These are phyloP conservation scores for Fraxinus angustifolia DNA, from an alignment of 305 asterid genomes.

Conservation along the genomic window DNA sequence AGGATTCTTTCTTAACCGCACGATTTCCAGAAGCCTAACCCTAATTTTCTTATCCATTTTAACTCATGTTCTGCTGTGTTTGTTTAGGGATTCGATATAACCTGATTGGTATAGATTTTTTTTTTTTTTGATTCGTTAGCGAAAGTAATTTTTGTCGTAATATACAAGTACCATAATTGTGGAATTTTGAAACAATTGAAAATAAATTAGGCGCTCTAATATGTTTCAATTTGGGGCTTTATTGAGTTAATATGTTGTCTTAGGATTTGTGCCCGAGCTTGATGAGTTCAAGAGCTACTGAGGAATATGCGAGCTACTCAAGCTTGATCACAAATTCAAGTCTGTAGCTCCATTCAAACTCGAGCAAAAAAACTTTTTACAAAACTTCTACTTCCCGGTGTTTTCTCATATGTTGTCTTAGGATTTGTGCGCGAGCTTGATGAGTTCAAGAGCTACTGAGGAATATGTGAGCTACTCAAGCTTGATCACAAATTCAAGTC, in stretches of 20 bases:
- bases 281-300: too few species aligned
- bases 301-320: too few species aligned
- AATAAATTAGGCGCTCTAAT: background rate
- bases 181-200: background rate
- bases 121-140: background rate
- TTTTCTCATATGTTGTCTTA: too few species aligned
- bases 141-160: background rate
- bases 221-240: background rate
- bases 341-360: too few species aligned
- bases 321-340: too few species aligned
- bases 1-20: background rate
- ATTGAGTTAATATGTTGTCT: background rate
- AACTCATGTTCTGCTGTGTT: background rate
- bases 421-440: too few species aligned
- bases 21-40: conserved; percentile 18
- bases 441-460: too few species aligned
- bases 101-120: background rate
- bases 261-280: background rate
- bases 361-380: too few species aligned
- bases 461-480: too few species aligned
- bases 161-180: background rate
- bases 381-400: too few species aligned
- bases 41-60: background rate
- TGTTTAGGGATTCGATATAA: background rate
- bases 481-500: too few species aligned